Percentiles rank a stretch among this genome's conserved stretches.
phyloP scores from a whole-genome alignment of 441 rosid genomes.

The Capsella rubella region DNA sequence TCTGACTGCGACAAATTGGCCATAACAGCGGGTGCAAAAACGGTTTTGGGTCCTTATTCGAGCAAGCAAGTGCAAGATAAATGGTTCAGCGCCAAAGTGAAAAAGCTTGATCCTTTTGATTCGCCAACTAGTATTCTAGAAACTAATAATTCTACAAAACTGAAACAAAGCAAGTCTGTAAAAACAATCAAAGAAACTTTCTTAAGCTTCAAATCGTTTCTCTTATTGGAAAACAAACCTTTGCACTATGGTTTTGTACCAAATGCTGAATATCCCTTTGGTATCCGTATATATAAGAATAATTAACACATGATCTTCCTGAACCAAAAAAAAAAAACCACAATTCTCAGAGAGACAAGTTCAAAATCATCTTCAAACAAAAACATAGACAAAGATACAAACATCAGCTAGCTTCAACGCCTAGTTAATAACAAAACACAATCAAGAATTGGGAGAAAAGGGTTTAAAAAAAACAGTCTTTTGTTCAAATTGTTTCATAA shows the following conservation, averaged over 20 bases:
- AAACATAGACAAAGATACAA: constrained; percentile 22
- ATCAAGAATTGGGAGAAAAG: constrained; percentile 5
- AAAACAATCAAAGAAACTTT: constrained; percentile 26
- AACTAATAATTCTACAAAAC: constrained; percentile 41
- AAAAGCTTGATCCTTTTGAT: constrained; percentile 28
- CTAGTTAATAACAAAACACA: constrained; percentile 16
- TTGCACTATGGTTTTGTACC: constrained; percentile 30
- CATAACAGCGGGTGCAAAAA: constrained; percentile 54
- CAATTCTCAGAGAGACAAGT: constrained; percentile 6
- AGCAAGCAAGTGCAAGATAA: constrained; percentile 49
- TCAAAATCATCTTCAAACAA: constrained; percentile 9
- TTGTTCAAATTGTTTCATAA: not conserved
- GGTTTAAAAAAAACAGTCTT: not conserved
- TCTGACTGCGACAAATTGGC: constrained; percentile 56
- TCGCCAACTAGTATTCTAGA: constrained; percentile 22
- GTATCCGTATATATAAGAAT: constrained; percentile 21
- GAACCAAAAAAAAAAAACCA: not conserved
- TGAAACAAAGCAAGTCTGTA: constrained; percentile 24
- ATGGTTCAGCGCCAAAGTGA: constrained; percentile 63
- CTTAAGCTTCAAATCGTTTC: constrained; percentile 20
- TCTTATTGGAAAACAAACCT: constrained; percentile 37
- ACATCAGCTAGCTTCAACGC: constrained; percentile 22
- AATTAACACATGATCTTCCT: constrained; percentile 39
- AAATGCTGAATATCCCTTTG: constrained; percentile 32
- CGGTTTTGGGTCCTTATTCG: constrained; percentile 58